These are phyloP conservation scores for Fraxinus dipetala DNA, from an alignment of 305 asterid genomes.

Conservation along the genomic window DNA sequence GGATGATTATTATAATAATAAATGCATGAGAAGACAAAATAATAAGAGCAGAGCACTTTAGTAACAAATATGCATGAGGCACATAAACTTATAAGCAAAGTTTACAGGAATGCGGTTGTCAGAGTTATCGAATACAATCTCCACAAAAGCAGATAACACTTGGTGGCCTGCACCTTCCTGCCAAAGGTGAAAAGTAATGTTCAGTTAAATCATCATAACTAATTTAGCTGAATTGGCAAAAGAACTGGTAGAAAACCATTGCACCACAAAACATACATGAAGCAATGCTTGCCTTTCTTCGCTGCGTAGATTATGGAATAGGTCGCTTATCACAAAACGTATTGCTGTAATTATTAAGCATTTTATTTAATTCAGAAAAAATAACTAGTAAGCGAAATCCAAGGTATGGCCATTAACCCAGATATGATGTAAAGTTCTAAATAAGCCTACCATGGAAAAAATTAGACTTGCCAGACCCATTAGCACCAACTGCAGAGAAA, in stretches of 20 bases:
- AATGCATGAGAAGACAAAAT: slow-evolving; percentile 12
- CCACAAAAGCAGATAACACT: slow-evolving; percentile 91
- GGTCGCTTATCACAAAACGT: slow-evolving; percentile 89
- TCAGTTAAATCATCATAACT: slow-evolving; percentile 11
- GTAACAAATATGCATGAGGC: background rate
- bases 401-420: background rate
- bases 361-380: slow-evolving; percentile 9
- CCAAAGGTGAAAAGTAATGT: slow-evolving; percentile 20
- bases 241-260: slow-evolving; percentile 2
- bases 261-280: slow-evolving; percentile 59
- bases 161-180: slow-evolving; percentile 99
- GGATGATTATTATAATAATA: background rate
- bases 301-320: slow-evolving; percentile 83
- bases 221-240: background rate
- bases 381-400: background rate
- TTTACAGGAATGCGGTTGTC: slow-evolving; percentile 92
- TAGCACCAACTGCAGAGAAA: slow-evolving; percentile 85
- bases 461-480: slow-evolving; percentile 97
- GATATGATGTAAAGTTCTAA: slow-evolving; percentile 4
- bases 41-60: slow-evolving; percentile 13
- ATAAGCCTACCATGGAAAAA: slow-evolving; percentile 78
- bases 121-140: slow-evolving; percentile 92
- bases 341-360: slow-evolving; percentile 56
- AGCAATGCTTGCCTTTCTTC: slow-evolving; percentile 92
- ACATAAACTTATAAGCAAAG: slow-evolving; percentile 11